Base-by-base conservation (phyloP, 129 eudicot genomes). In the Flaveria sonorensis region DNA sequence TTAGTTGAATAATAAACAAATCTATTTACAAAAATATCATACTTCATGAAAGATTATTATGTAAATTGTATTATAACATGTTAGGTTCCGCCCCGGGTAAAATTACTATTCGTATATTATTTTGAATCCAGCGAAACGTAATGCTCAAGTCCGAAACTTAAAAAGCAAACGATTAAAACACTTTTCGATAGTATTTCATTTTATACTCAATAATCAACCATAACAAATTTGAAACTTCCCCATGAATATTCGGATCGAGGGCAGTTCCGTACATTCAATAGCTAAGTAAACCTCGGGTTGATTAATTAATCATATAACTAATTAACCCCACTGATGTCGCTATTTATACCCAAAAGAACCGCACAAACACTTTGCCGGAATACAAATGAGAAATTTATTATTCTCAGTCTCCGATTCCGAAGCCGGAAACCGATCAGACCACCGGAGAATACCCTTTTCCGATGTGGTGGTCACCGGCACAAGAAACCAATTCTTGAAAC, bases 371-470 rank as follows among this genome's bases (percentile, higher is more conserved):
- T 32, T 80, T 73, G 79, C 69, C 79, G 68, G 52, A 73, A 67
- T 36, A 50, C n/a, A 56, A 77, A 79, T 80, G 84, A 73, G 80
- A 46, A 80, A 80, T 63, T 43, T 80, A 24, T 80, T 80, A 32
- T 73, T 80, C 18, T 73, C 84, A 67, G 45, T 56, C 79, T 68
- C 84, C 55, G 80, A 80, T 14, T 73, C 80, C 64, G 79, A 66
- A 40, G 75, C 30, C 28, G 75, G 3, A 62, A 62, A 10, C 50
- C 26, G n/a, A 19, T 63, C 83, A 9, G 84, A 57, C 20, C 68
- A 56, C 79, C 80, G 84, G 84, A 80, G 74, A 66, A 80, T 80
- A 18, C 75, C 68, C 1, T 80, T 80, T 28, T 80, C 84, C 62
- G 84, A 80, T 68, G 84, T 80, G 10, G 79, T 80, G 0, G 74